Base-by-base conservation (phyloP, 768 basidiomycete genomes). In the Tephrocybe rancida region DNA sequence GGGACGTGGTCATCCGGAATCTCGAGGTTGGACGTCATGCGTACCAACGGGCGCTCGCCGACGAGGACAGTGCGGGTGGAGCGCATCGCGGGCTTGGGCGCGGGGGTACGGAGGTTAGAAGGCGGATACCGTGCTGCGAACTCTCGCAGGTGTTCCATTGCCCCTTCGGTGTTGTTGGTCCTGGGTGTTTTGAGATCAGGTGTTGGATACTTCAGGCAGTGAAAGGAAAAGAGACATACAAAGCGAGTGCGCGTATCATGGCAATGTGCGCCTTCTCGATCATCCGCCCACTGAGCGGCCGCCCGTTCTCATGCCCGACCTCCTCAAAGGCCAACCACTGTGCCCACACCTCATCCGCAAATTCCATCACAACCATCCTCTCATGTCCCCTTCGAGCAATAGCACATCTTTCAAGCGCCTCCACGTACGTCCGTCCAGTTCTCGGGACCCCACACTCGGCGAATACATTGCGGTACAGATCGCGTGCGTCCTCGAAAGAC, bases 1-100 rank as follows among this genome's bases (percentile, higher is more conserved):
- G 94, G 90, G 5, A 97, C 86, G 21, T 79, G 64, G 59, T 92
- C 88, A 64, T 97, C 95, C 1, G 83, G 80, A 3, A 88, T 76
- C 16, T 84, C 82, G 2, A 75, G 68, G 0, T 70, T 67, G 5
- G 85, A 79, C 2, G 81, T 83, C 59, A 92, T 73, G 19, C 90
- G 85, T 19, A 96, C 87, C 26, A 94, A 68, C 3, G 91, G 90
- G 13, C 84, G 78, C 1, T 73, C 62, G 0, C 75, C 84, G 14
- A 67, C 63, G 22, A 92, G 81, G 2, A 73, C 60, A 0, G 82
- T 86, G 24, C 83, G 82, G 2, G 83, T 85, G 5, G 85, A 84
- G 24, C 83, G 82, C 46, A 85, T 69, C 7, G 68, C 65, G 2
- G 73, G 78, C 59, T 79, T 85, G 9, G 70, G 66, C 1, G 70